Base-by-base conservation (phyloP, 75 land plant species). In the Gnetum montanum region DNA sequence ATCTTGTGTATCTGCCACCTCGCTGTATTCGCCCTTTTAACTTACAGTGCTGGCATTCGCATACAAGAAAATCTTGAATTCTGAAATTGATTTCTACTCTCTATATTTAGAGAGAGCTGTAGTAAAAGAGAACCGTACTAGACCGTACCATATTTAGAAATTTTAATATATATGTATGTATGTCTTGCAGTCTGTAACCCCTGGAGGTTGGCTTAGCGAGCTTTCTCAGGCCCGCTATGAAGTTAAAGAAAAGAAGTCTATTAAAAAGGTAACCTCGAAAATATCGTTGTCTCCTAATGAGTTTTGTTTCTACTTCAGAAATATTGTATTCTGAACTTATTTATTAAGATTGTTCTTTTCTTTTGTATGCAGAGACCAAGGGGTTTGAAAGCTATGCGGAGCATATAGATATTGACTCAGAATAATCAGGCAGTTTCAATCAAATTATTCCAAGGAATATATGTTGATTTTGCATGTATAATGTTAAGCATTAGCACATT, bases 141-240 rank as follows among this genome's bases (percentile, higher is more conserved):
- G n/a, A n/a, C n/a, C n/a, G n/a, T n/a, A n/a, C n/a, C n/a, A n/a
- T n/a, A n/a, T n/a, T n/a, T n/a, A n/a, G n/a, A n/a, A n/a, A n/a
- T n/a, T n/a, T n/a, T n/a, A n/a, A n/a, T n/a, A n/a, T n/a, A n/a
- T n/a, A n/a, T n/a, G n/a, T n/a, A n/a, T n/a, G n/a, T n/a, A 3
- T 11, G 0, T 59, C 46, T 31, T 59, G 60, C 83, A 86, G 90
- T 38, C 58, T 46, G 69, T 78, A 20, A 66, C 82, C 46, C 90
- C 90, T 35, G 90, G 90, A 1, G 43, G 62, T 31, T 84, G 88
- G 88, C 68, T 84, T 4, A 79, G 77, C 45, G 88, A 86, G 36
- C 57, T 86, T 49, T 63, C 77, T 3, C 67, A 73, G 19, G 88
- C 83, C 18, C 69, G 90, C 2, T 86, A 86, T 31, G 90, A 86